Evolutionary conservation across 176 grass and related monocot species (phyloP).

Genomic region (Musa beccarii): DNA sequence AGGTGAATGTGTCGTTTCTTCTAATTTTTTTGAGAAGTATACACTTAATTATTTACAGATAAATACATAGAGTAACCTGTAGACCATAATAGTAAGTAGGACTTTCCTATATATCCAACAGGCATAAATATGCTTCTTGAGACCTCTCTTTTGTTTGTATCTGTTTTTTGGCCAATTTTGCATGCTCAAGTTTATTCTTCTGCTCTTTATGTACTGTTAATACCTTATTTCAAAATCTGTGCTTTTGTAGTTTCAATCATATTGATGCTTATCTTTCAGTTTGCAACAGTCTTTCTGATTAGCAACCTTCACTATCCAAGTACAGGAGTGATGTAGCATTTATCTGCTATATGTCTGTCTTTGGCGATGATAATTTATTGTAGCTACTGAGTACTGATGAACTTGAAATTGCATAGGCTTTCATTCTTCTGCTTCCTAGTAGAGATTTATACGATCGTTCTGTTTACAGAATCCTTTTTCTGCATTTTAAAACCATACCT

Average conservation of each 20-base stretch:
- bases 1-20: constrained; percentile 45
- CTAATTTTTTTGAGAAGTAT: constrained; percentile 1
- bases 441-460: too few relatives aligned
- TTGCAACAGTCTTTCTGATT: too few relatives aligned
- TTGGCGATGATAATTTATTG: too few relatives aligned
- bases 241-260: not conserved
- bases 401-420: too few relatives aligned
- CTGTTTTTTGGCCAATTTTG: not conserved
- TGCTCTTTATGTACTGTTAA: not conserved
- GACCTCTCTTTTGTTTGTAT: not conserved
- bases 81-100: not conserved
- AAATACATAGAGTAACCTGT: not conserved
- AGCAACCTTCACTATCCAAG: too few relatives aligned
- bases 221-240: not conserved
- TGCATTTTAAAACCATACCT: too few relatives aligned
- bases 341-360: too few relatives aligned
- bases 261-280: not conserved
- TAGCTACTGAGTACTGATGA: too few relatives aligned
- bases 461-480: too few relatives aligned
- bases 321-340: too few relatives aligned
- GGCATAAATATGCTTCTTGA: not conserved
- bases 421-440: too few relatives aligned
- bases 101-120: not conserved
- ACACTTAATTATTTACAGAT: not conserved
- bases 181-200: not conserved